These are phyloP conservation scores for Venturia oleaginea DNA, from an alignment of 2,329 filamentous ascomycete species.

Conservation along the genomic window DNA sequence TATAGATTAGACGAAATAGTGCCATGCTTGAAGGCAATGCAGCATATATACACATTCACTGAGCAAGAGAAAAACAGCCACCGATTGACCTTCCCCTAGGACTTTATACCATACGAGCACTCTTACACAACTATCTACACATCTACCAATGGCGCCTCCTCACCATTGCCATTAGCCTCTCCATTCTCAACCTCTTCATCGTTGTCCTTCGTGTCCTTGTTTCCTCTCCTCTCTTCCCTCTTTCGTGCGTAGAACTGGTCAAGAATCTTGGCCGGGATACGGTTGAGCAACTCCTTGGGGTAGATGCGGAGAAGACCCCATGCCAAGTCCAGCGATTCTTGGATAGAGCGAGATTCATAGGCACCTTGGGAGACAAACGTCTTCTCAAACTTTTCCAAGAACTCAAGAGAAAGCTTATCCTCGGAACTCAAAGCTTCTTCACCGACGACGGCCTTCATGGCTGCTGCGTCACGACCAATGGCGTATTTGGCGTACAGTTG, in stretches of 20 bases:
- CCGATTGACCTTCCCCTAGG: background rate
- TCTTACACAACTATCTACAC: background rate
- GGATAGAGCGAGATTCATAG: slow-evolving; percentile 87
- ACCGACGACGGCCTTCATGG: slow-evolving; percentile 99
- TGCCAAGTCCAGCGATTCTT: slow-evolving; percentile 87
- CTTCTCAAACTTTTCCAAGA: slow-evolving; percentile 96
- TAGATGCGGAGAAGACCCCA: slow-evolving; percentile 96
- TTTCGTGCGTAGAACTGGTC: slow-evolving; percentile 42
- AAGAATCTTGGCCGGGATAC: slow-evolving; percentile 48
- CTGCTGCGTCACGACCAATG: slow-evolving; percentile 93
- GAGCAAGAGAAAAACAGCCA: background rate
- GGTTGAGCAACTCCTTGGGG: slow-evolving; percentile 95
- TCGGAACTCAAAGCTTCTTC: slow-evolving; percentile 93
- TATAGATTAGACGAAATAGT: background rate
- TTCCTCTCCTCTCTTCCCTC: slow-evolving; percentile 27
- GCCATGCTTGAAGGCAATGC: background rate
- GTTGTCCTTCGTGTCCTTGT: slow-evolving; percentile 38
- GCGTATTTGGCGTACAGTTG: slow-evolving; percentile 99
- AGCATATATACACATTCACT: slow-evolving; percentile 4
- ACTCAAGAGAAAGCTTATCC: slow-evolving; percentile 96
- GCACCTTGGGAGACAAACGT: slow-evolving; percentile 87
- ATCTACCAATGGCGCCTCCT: background rate
- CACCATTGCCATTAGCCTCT: background rate
- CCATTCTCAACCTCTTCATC: slow-evolving; percentile 15
- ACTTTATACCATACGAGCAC: background rate